phyloP scores from a whole-genome alignment of 805 yeast species.

The Sugiyamaella floridensis region DNA sequence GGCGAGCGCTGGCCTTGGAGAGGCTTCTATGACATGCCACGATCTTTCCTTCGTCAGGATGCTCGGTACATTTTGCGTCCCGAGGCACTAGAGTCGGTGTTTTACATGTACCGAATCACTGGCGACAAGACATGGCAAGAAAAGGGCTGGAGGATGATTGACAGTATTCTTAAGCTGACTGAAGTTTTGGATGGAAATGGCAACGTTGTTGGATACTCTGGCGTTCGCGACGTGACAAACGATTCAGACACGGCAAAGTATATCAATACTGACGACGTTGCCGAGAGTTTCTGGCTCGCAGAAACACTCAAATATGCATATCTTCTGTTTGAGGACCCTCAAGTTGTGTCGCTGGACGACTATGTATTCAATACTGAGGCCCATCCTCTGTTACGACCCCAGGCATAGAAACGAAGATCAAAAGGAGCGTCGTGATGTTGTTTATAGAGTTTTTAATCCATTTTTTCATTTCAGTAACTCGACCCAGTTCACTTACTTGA shows the following conservation, averaged over 20 bases:
- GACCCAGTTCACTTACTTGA: not conserved
- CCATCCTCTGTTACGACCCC: conserved; percentile 39
- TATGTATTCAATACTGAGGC: conserved; percentile 58
- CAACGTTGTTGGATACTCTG: conserved; percentile 32
- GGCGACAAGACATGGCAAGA: conserved; percentile 53
- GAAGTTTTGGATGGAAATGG: conserved; percentile 24
- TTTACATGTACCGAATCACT: conserved; percentile 52
- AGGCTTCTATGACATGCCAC: conserved; percentile 23
- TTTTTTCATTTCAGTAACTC: not conserved
- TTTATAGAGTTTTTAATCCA: not conserved
- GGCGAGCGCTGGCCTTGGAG: conserved; percentile 21
- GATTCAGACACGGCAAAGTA: conserved; percentile 40
- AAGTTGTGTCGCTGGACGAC: conserved; percentile 42
- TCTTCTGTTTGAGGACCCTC: conserved; percentile 50
- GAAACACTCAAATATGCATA: conserved; percentile 86
- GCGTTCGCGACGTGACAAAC: conserved; percentile 37
- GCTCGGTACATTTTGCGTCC: conserved; percentile 47
- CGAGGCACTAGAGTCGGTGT: conserved; percentile 55
- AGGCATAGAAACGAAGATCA: not conserved
- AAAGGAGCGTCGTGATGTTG: not conserved
- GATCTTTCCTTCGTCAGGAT: conserved; percentile 20
- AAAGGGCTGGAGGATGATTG: conserved; percentile 46
- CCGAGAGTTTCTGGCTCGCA: conserved; percentile 76
- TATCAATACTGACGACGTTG: conserved; percentile 54
- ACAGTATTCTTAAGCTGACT: conserved; percentile 27